Evolutionary conservation across 306 rosid genomes (phyloP).

Genomic region (Morella rubra): DNA sequence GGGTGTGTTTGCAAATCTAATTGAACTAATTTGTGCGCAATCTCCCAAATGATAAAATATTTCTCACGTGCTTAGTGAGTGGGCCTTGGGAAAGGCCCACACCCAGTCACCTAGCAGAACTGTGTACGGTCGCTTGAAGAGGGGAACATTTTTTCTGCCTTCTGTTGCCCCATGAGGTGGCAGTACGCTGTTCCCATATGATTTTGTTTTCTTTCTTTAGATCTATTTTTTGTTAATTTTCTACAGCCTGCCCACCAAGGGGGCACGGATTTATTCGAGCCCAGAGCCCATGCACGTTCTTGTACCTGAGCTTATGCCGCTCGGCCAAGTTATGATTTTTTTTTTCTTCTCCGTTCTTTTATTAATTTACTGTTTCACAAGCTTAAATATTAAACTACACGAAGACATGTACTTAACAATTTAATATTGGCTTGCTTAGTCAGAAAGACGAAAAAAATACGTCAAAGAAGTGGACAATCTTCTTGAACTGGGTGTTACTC

Average conservation of each 20-base stretch:
- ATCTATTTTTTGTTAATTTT: slow-evolving; percentile 3
- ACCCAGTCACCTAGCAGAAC: slow-evolving; percentile 29
- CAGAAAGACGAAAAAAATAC: background rate
- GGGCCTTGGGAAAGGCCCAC: slow-evolving; percentile 46
- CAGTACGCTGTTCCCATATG: slow-evolving; percentile 30
- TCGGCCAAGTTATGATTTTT: background rate
- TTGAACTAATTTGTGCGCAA: background rate
- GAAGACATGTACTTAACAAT: background rate
- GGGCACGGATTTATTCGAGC: slow-evolving; percentile 56
- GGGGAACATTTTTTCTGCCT: slow-evolving; percentile 20
- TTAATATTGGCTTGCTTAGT: background rate
- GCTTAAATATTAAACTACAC: background rate
- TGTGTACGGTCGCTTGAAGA: slow-evolving; percentile 43
- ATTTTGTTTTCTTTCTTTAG: background rate
- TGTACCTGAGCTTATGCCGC: slow-evolving; percentile 38
- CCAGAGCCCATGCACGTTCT: slow-evolving; percentile 62
- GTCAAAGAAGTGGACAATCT: background rate
- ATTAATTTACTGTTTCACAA: background rate
- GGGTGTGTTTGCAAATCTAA: too few species aligned
- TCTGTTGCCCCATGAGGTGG: slow-evolving; percentile 58
- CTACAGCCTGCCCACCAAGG: slow-evolving; percentile 25
- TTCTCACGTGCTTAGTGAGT: slow-evolving; percentile 31
- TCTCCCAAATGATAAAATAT: slow-evolving; percentile 32
- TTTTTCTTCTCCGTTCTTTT: background rate
- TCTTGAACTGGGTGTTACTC: background rate